phyloP scores from a whole-genome alignment of 345 rosid genomes.

The Aquilaria malaccensis region DNA sequence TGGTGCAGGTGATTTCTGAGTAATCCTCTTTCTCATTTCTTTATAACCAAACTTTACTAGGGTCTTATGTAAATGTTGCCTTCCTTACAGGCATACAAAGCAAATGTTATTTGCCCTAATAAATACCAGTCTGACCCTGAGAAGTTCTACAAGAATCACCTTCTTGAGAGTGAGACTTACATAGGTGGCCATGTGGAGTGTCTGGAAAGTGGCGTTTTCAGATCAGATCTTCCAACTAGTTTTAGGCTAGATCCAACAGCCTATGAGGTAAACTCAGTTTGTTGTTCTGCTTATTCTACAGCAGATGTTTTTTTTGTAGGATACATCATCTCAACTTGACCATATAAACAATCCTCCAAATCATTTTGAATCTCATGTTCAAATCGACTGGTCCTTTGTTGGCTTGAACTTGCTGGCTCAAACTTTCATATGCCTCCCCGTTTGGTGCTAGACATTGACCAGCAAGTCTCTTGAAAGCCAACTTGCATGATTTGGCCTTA shows the following conservation, averaged over 20 bases:
- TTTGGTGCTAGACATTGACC: too few relatives aligned
- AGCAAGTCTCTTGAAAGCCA: too few relatives aligned
- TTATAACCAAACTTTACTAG: not conserved
- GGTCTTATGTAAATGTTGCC: constrained; percentile 1
- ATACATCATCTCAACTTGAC: not conserved
- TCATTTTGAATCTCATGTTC: not conserved
- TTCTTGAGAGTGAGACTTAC: constrained; percentile 96
- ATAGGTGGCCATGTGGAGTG: constrained; percentile 99
- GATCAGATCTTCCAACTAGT: constrained; percentile 89
- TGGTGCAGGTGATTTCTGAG: constrained; percentile 73
- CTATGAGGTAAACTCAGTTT: constrained; percentile 52
- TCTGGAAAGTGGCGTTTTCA: constrained; percentile 98
- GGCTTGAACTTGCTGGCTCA: too few relatives aligned
- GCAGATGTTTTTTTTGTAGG: not conserved
- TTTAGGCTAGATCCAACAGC: constrained; percentile 84
- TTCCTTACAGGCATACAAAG: constrained; percentile 68
- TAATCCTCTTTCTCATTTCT: constrained; percentile 6
- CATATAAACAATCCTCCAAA: not conserved
- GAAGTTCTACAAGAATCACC: constrained; percentile 71
- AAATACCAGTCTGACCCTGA: constrained; percentile 89
- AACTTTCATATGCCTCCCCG: too few relatives aligned
- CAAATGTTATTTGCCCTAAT: constrained; percentile 95
- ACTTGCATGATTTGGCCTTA: too few relatives aligned
- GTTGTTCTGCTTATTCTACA: constrained; percentile 5
- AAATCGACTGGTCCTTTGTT: not conserved